Conservation (phyloP, 805 yeast species). For the Soucietia sequanensis region DNA sequence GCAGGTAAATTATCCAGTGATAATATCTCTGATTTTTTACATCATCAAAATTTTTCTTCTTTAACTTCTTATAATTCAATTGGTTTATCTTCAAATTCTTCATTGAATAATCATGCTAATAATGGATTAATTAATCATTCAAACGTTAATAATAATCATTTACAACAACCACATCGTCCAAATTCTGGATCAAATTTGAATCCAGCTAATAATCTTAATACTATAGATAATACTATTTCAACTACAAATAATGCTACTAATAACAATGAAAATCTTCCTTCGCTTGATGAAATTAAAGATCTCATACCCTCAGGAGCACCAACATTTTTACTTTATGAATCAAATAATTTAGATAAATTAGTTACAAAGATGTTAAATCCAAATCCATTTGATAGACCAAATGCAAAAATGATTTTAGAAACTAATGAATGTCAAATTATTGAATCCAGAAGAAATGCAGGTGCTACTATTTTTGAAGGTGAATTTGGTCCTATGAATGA, state of each 20-base stretch:
- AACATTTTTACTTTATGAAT: conserved; percentile 60
- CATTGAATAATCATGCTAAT: conserved; percentile 4
- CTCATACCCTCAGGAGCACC: conserved; percentile 86
- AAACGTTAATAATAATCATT: conserved; percentile 1
- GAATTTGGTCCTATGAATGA: conserved; percentile 74
- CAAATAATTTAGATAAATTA: conserved; percentile 63
- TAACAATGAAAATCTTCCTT: conserved; percentile 1
- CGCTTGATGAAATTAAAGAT: conserved; percentile 23
- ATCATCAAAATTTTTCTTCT: conserved; percentile 35
- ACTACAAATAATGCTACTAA: background rate
- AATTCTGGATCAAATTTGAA: conserved; percentile 4
- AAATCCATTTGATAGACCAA: conserved; percentile 76
- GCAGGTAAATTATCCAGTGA: conserved; percentile 77
- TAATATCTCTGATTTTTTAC: conserved; percentile 42
- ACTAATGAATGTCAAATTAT: conserved; percentile 75
- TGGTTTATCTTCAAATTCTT: conserved; percentile 5
- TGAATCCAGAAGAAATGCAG: conserved; percentile 79
- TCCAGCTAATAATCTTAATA: conserved; percentile 1
- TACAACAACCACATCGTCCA: conserved; percentile 1
- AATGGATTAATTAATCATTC: too few relatives aligned
- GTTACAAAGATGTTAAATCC: conserved; percentile 92
- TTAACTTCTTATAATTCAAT: conserved; percentile 30
- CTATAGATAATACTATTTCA: too few relatives aligned
- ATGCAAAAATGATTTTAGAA: conserved; percentile 66
- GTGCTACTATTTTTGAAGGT: conserved; percentile 94